Evolutionary conservation across 139 green algal genomes (phyloP).

Genomic region (Chlorella sp.): DNA sequence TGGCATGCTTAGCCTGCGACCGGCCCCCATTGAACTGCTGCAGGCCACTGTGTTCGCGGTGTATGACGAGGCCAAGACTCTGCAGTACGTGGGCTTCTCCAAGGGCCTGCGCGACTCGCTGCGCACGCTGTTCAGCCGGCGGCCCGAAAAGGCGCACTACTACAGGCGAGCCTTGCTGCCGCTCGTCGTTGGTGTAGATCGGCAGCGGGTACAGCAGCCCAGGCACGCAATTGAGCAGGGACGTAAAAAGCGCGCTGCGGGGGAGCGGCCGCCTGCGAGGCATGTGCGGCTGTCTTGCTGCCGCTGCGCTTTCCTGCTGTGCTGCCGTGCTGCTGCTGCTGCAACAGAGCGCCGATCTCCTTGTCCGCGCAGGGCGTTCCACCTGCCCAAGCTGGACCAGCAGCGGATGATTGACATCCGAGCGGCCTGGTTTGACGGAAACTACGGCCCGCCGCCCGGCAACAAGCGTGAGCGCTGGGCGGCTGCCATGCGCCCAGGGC

Average conservation of each 20-base stretch:
- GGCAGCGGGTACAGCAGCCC: too few species aligned
- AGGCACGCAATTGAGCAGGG: too few species aligned
- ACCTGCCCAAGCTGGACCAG: conserved; percentile 77
- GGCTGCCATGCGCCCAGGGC: too few species aligned
- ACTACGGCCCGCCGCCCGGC: conserved; percentile 70
- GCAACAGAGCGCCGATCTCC: too few species aligned
- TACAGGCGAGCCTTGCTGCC: conserved; percentile 66
- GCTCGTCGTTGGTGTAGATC: neutral
- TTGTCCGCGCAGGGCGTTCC: conserved; percentile 42
- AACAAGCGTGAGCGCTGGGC: conserved; percentile 68
- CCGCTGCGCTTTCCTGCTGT: neutral
- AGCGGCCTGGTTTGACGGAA: conserved; percentile 78
- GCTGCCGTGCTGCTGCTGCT: neutral
- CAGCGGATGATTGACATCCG: conserved; percentile 74
- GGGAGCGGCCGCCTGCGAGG: neutral
- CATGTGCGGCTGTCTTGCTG: neutral
- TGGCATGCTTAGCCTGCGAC: neutral
- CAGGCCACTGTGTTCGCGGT: conserved; percentile 85
- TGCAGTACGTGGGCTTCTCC: conserved; percentile 95
- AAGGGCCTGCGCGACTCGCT: conserved; percentile 83
- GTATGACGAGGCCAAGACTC: conserved; percentile 78
- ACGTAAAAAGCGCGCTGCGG: neutral
- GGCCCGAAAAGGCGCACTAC: conserved; percentile 84
- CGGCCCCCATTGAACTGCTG: neutral
- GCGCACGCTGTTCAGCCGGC: conserved; percentile 76